These are phyloP conservation scores for Acacia acuminata DNA, from an alignment of 306 rosid genomes.

Conservation along the genomic window DNA sequence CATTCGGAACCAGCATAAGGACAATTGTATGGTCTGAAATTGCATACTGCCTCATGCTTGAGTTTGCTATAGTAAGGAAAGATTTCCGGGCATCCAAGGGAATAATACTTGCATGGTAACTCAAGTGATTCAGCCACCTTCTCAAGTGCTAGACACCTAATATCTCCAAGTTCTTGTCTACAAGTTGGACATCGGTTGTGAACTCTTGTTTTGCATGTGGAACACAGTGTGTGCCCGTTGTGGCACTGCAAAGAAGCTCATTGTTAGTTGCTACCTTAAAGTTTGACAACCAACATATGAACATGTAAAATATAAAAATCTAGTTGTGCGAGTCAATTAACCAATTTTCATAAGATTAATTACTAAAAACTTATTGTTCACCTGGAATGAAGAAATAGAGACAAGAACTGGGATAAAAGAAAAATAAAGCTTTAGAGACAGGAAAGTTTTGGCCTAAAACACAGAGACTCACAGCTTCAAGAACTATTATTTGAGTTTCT, in stretches of 20 bases:
- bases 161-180: constrained; percentile 99
- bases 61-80: constrained; percentile 98
- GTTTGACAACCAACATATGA: neutral
- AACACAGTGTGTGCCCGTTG: constrained; percentile 96
- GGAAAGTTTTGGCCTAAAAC: constrained; percentile 5
- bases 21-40: constrained; percentile 92
- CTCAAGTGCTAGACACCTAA: constrained; percentile 95
- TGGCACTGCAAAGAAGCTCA: constrained; percentile 77
- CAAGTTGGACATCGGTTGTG: constrained; percentile 99
- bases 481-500: neutral
- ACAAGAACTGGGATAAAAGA: constrained; percentile 2
- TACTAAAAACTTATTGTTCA: neutral
- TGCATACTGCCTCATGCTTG: constrained; percentile 90
- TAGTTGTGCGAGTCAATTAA: constrained; percentile 2
- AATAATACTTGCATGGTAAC: constrained; percentile 86
- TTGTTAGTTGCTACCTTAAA: constrained; percentile 19
- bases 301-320: constrained; percentile 7
- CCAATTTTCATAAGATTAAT: constrained; percentile 20
- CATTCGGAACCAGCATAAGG: constrained; percentile 99
- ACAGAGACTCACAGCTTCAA: neutral
- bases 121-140: constrained; percentile 99
- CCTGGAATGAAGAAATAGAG: constrained; percentile 6
- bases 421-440: neutral
- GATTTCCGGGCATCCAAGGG: constrained; percentile 95
- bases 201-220: constrained; percentile 96